Conservation (phyloP, 495 filamentous ascomycete genomes). For the Bathelium albidoporum region DNA sequence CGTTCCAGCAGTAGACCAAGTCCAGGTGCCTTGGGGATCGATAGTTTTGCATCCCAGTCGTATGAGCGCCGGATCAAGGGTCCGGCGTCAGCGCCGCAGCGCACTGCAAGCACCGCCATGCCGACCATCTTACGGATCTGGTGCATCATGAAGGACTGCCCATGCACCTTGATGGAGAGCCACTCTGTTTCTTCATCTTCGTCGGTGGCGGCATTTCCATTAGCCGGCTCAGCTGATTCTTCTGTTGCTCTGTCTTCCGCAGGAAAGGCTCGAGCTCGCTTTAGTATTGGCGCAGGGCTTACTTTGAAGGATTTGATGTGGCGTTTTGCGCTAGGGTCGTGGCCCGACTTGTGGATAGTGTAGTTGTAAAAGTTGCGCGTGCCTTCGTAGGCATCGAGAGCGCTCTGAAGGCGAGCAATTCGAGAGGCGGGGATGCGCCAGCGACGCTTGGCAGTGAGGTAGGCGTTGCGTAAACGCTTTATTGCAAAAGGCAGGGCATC, state of each 20-base stretch:
- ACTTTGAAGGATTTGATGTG: conserved; percentile 81
- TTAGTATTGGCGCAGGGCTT: conserved; percentile 60
- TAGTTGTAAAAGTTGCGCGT: conserved; percentile 93
- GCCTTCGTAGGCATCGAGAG: conserved; percentile 61
- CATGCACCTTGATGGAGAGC: conserved; percentile 90
- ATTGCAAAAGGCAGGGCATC: conserved; percentile 52
- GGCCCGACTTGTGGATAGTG: conserved; percentile 73
- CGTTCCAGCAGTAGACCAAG: conserved; percentile 80
- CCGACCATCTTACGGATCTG: conserved; percentile 98
- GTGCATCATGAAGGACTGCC: conserved; percentile 99
- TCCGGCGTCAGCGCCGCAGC: conserved; percentile 59
- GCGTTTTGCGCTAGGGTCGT: conserved; percentile 72
- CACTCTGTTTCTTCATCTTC: conserved; percentile 66
- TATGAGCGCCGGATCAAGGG: conserved; percentile 56
- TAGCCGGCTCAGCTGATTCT: neutral
- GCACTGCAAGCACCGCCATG: conserved; percentile 73
- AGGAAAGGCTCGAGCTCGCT: conserved; percentile 24
- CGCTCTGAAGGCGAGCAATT: conserved; percentile 58
- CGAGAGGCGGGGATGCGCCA: conserved; percentile 71
- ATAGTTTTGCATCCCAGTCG: conserved; percentile 50
- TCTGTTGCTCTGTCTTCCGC: conserved; percentile 11
- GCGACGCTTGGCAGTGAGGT: conserved; percentile 61
- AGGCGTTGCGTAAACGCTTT: conserved; percentile 66
- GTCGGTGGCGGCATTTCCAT: conserved; percentile 4
- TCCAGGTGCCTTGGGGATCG: conserved; percentile 86